phyloP scores from a whole-genome alignment of 805 yeast genomes.

The Nakazawaea molendinolei region DNA sequence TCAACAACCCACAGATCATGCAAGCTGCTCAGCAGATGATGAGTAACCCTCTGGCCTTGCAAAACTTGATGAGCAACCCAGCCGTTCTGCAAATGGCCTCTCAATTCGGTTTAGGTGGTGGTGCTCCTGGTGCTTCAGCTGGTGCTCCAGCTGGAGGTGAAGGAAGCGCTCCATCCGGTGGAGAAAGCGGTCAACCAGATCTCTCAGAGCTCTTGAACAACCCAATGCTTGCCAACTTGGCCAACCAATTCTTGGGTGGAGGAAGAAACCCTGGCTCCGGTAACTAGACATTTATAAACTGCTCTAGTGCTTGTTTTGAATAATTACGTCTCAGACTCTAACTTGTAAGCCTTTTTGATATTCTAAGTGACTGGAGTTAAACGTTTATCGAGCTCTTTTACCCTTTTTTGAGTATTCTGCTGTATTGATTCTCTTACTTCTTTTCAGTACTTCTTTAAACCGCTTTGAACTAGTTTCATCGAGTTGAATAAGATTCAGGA shows the following conservation, averaged over 20 bases:
- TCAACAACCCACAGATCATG: slow-evolving; percentile 89
- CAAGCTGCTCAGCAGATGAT: slow-evolving; percentile 84
- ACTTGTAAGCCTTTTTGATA: too few relatives aligned
- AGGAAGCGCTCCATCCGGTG: slow-evolving; percentile 14
- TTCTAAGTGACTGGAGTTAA: too few relatives aligned
- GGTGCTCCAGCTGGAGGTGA: slow-evolving; percentile 18
- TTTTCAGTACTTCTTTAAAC: too few relatives aligned
- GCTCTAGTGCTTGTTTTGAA: too few relatives aligned
- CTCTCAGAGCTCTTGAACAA: slow-evolving; percentile 71
- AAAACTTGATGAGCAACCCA: slow-evolving; percentile 73
- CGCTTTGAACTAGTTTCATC: too few relatives aligned
- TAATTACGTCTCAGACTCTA: too few relatives aligned
- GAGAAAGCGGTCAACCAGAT: slow-evolving; percentile 35
- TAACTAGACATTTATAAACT: background rate
- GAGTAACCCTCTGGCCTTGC: slow-evolving; percentile 77
- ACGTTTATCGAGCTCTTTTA: too few relatives aligned
- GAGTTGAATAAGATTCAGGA: too few relatives aligned
- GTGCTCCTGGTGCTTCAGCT: slow-evolving; percentile 21
- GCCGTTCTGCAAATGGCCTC: slow-evolving; percentile 79
- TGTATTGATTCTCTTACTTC: too few relatives aligned
- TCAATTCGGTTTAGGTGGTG: slow-evolving; percentile 63
- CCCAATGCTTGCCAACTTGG: slow-evolving; percentile 71
- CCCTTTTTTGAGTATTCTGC: too few relatives aligned
- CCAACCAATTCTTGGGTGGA: slow-evolving; percentile 63
- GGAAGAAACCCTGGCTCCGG: slow-evolving; percentile 18